Evolutionary conservation across 306 rosid genomes (phyloP), one percentile per base, ranked within the genome.

Genomic region (Citrullus mucosospermus): DNA sequence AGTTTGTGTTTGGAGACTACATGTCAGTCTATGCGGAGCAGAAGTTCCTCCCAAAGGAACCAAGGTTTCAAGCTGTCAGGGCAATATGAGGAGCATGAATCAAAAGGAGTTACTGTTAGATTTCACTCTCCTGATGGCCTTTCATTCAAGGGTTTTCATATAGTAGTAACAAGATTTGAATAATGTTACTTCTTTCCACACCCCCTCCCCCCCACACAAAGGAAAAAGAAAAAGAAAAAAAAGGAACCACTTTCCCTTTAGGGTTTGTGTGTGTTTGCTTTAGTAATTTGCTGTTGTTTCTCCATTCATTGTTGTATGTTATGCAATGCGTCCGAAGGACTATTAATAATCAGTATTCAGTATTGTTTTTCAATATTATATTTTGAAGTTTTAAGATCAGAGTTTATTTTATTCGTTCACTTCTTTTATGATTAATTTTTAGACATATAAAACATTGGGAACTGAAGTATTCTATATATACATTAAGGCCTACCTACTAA

Each of bases 21-120:
- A 88, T 95, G 96, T 86, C 92, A 32, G 81, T 95, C 65, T 95
- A 95, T 81, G 93, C 90, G 22, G 84, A 91, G 85, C 97, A 91
- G 84, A 95, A 95, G 91, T 95, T 92, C 85, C 97, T 89, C 22
- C 89, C 96, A 3, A 95, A 95, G 86, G 99, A 90, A 79, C 99
- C 99, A 53, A 91, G 99, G 86, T 95, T 95, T 85, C 87, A 76
- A 76, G 90, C 96, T 61, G 92, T 87, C 70, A 75, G 83, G 66
- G 93, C 97, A 73, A 46, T 85, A 83, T 88, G 84, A 88, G 57
- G 59, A 36, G 25, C 55, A 15, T 48, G 36, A 71, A 68, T 43
- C 34, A 41, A 68, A 68, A 20, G 75, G 73, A 70, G 56, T 44
- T 44, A 3, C 14, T 48, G 77, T 48, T 71, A 50, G 7, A 71